A percentile compares a stretch with the other conserved stretches of the same genome.
Conservation (phyloP, 805 yeast species). For the Tetrapisispora pingtungensis region DNA sequence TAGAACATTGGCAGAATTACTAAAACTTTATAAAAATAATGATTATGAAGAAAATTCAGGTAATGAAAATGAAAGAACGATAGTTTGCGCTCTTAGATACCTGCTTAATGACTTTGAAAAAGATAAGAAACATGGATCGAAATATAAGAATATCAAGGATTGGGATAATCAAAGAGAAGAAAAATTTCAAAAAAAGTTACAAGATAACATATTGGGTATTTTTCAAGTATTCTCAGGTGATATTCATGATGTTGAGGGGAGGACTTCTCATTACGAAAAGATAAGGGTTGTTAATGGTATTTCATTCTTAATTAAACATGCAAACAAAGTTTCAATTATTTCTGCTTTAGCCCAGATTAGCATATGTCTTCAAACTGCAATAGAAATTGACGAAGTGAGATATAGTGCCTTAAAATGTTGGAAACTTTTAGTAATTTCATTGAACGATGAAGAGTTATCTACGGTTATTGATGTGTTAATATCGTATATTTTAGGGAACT, state of each 20-base stretch:
- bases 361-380: constrained; percentile 72
- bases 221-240: constrained; percentile 72
- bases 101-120: constrained; percentile 22
- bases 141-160: constrained; percentile 18
- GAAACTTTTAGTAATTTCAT: constrained; percentile 46
- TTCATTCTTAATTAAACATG: constrained; percentile 45
- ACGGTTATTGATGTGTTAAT: constrained; percentile 66
- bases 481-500: constrained; percentile 63
- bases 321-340: constrained; percentile 44
- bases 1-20: constrained; percentile 25
- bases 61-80: constrained; percentile 17
- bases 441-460: constrained; percentile 47
- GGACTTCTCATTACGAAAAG: constrained; percentile 63
- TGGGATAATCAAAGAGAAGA: constrained; percentile 24
- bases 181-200: constrained; percentile 35
- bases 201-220: constrained; percentile 58
- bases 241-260: constrained; percentile 63
- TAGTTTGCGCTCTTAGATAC: constrained; percentile 21
- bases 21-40: constrained; percentile 20
- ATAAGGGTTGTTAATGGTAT: constrained; percentile 65
- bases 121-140: constrained; percentile 21
- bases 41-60: constrained; percentile 7
- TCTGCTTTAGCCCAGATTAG: constrained; percentile 77
- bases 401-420: constrained; percentile 58
- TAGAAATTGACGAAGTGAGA: constrained; percentile 54